These are phyloP conservation scores for Metschnikowia baotianmanensis DNA, from an alignment of 805 yeast genomes.

Conservation along the genomic window DNA sequence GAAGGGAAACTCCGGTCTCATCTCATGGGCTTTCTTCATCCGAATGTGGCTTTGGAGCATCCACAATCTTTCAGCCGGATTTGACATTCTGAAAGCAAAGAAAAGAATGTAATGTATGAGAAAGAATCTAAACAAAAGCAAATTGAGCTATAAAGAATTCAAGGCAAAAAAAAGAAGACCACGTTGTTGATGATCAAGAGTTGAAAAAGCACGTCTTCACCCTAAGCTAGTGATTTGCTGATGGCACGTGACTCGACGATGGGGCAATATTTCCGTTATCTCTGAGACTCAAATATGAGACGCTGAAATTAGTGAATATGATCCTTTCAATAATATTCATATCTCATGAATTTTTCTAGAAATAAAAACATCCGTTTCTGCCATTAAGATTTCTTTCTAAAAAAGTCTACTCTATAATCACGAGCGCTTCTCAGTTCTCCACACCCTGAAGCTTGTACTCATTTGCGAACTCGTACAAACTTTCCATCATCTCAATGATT, in stretches of 20 bases:
- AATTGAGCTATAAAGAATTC: no score
- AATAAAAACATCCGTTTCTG: not conserved
- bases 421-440: constrained; percentile 24
- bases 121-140: no score
- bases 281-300: not conserved
- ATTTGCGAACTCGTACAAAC: constrained; percentile 47
- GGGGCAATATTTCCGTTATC: no score
- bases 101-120: not conserved
- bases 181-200: no score
- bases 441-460: constrained; percentile 43
- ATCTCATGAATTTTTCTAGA: not conserved
- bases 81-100: constrained; percentile 5
- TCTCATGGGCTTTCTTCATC: constrained; percentile 12
- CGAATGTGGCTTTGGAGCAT: constrained; percentile 21
- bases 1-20: constrained; percentile 19
- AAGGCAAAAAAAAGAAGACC: no score
- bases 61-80: constrained; percentile 18
- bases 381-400: no score
- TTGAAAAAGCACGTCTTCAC: no score
- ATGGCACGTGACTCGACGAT: constrained; percentile 6
- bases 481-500: constrained; percentile 54
- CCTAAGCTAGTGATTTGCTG: not conserved
- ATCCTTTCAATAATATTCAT: no score
- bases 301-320: not conserved
- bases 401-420: not conserved